These are phyloP conservation scores for Aspergillus sparsus DNA, from an alignment of 495 filamentous ascomycete species.

Conservation along the genomic window DNA sequence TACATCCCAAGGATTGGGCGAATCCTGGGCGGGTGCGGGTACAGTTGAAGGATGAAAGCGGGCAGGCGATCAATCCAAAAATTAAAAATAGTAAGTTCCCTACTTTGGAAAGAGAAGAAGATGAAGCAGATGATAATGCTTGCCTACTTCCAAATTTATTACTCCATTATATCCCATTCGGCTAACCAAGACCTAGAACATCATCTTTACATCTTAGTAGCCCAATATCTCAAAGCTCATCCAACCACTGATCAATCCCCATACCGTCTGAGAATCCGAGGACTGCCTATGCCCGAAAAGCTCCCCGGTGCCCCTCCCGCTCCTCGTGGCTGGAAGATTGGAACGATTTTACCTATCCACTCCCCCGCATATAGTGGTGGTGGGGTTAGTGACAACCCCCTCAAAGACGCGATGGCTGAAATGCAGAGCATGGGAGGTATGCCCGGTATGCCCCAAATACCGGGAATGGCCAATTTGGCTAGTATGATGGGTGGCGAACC, in stretches of 20 bases:
- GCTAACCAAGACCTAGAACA: constrained; percentile 56
- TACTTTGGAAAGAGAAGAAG: too few species aligned
- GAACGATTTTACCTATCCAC: constrained; percentile 78
- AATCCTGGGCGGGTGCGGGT: constrained; percentile 91
- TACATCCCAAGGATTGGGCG: constrained; percentile 95
- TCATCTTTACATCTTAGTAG: constrained; percentile 78
- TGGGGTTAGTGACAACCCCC: constrained; percentile 91
- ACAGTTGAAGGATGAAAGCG: constrained; percentile 61
- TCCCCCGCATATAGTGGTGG: constrained; percentile 87
- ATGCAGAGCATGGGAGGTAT: constrained; percentile 68
- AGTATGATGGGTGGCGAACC: constrained; percentile 38
- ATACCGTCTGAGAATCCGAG: constrained; percentile 64
- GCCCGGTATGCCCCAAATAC: constrained; percentile 50
- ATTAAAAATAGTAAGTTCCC: constrained; percentile 74
- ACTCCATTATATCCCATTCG: not conserved
- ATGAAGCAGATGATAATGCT: too few species aligned
- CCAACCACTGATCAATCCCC: constrained; percentile 72
- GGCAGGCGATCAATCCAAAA: constrained; percentile 45
- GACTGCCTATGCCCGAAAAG: constrained; percentile 65
- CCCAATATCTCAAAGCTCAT: constrained; percentile 69
- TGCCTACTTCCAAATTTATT: too few species aligned
- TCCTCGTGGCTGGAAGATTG: constrained; percentile 91
- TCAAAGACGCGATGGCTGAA: constrained; percentile 97
- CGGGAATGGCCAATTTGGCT: constrained; percentile 47
- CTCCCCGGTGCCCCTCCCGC: constrained; percentile 70